These are phyloP conservation scores for Ascosphaera apis DNA, from an alignment of 2,329 filamentous ascomycete species.

Conservation along the genomic window DNA sequence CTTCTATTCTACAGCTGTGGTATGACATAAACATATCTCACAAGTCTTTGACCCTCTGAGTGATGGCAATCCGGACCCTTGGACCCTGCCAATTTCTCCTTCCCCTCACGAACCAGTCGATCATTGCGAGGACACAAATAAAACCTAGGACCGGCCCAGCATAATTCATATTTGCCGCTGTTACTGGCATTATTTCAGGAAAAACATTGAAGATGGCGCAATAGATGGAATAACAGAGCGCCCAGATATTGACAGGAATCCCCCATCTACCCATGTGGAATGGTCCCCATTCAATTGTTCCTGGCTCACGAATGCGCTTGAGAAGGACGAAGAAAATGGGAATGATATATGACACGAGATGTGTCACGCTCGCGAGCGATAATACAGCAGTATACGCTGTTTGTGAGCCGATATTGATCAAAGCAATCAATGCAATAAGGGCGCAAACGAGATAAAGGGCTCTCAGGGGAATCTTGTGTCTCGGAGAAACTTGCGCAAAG, in stretches of 20 bases:
- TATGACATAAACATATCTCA: neutral
- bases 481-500: conserved; percentile 6
- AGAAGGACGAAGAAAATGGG: conserved; percentile 14
- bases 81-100: conserved; percentile 6
- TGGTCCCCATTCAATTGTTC: conserved; percentile 7
- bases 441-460: conserved; percentile 11
- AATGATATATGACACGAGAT: conserved; percentile 20
- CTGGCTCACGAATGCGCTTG: conserved; percentile 11
- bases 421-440: conserved; percentile 10
- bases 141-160: conserved; percentile 13
- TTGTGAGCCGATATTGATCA: conserved; percentile 17
- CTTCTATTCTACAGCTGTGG: too few relatives aligned
- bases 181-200: conserved; percentile 14
- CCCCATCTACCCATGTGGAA: conserved; percentile 11
- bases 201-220: conserved; percentile 15
- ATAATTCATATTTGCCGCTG: conserved; percentile 18
- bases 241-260: conserved; percentile 14
- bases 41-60: neutral
- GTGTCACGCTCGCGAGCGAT: conserved; percentile 15
- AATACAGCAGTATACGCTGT: conserved; percentile 19
- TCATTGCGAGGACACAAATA: conserved; percentile 5
- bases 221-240: conserved; percentile 13
- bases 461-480: conserved; percentile 8
- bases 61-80: neutral
- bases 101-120: conserved; percentile 5